Base-by-base conservation (phyloP, 768 basidiomycete species). In the Russula earlei region DNA sequence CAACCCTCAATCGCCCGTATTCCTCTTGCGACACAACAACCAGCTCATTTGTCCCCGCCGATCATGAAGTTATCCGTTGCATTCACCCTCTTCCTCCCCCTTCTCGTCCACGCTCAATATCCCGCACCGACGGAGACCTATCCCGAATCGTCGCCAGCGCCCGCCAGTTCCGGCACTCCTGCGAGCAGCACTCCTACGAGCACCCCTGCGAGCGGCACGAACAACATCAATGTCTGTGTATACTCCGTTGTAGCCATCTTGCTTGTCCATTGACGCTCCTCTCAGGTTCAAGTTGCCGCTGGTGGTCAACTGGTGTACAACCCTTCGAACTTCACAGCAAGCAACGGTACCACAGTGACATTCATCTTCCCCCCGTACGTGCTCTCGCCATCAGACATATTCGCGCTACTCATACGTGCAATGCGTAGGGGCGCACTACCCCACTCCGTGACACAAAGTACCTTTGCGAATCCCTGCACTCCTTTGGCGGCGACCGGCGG, bases 321-420 rank as follows among this genome's bases (percentile, higher is more conserved):
- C 54, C 80, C 79, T 3, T 27, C 63, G 44, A 77, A 77, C 59
- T 61, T 82, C 60, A 74, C 67, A 15, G 80, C 80, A 0, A 19
- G 72, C 5, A 74, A 76, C 19, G 76, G 76, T n/a, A 76, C 77
- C n/a, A 55, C 68, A 4, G 74, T 82, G 29, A 78, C 76, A 3
- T 82, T 82, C 69, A 76, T 67, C 62, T 78, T 81, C 72, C 77
- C 79, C 10, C 59, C 60, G 78, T 78, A 54, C 58, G 62, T 12
- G 19, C 22, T 24, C 11, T 41, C 7, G 0, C 14, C 25, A 24
- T 9, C 12, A 11, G 22, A 5, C 14, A 3, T 17, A 19, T 25
- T 27, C 19, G 2, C 22, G 15, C 37, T 45, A 24, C 59, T 58
- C 38, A 58, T 48, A 2, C 38, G 14, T 31, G 11, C 15, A 14